These are phyloP conservation scores for Byssochlamys sp. DNA, from an alignment of 2,329 filamentous ascomycete species.

Conservation along the genomic window DNA sequence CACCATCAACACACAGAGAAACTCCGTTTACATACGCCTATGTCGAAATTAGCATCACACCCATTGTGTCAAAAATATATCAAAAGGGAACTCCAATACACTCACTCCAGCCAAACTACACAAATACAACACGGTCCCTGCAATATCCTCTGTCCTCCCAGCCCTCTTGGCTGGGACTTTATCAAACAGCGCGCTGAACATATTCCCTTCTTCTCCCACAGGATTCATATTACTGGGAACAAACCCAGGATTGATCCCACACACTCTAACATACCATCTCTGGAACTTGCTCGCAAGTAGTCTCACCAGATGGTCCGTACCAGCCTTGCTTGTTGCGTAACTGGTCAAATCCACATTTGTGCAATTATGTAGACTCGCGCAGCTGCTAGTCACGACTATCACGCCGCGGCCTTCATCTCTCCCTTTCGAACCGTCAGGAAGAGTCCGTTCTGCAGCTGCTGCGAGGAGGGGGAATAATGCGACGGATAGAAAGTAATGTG, in stretches of 20 bases:
- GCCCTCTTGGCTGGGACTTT: slow-evolving; percentile 32
- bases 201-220: slow-evolving; percentile 31
- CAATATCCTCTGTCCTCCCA: slow-evolving; percentile 34
- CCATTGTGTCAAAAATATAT: too few species aligned
- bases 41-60: background rate
- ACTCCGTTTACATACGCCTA: slow-evolving; percentile 34
- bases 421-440: slow-evolving; percentile 16
- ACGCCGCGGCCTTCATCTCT: slow-evolving; percentile 37
- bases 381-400: slow-evolving; percentile 42
- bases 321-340: slow-evolving; percentile 44
- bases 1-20: slow-evolving; percentile 34
- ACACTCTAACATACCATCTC: slow-evolving; percentile 36
- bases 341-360: slow-evolving; percentile 46
- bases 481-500: slow-evolving; percentile 43
- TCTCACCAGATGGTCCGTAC: slow-evolving; percentile 43
- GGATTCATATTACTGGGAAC: slow-evolving; percentile 39
- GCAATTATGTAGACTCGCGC: slow-evolving; percentile 44
- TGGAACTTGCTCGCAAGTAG: slow-evolving; percentile 42
- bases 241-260: slow-evolving; percentile 39
- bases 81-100: background rate
- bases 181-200: slow-evolving; percentile 34
- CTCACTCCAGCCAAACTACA: slow-evolving; percentile 33
- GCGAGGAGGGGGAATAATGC: slow-evolving; percentile 38
- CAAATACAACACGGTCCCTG: slow-evolving; percentile 35
- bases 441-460: slow-evolving; percentile 18